These are phyloP conservation scores for Whalleya microplaca DNA, from an alignment of 2,329 filamentous ascomycete species.

Conservation along the genomic window DNA sequence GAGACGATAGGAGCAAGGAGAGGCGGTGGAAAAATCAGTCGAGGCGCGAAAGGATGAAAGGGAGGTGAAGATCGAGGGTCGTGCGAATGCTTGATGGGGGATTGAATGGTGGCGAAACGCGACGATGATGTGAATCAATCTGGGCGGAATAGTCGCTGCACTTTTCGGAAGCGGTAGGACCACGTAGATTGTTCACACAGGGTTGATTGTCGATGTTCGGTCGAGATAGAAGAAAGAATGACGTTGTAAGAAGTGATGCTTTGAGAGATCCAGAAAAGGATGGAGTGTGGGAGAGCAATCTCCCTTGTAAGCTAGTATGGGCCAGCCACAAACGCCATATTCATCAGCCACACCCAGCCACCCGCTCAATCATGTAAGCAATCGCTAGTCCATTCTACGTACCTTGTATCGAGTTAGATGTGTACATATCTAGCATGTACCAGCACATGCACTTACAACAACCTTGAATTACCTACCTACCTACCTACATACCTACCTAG, in stretches of 20 bases:
- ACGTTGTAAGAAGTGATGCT: conserved; percentile 20
- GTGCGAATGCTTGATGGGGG: conserved; percentile 6
- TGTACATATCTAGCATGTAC: too few species aligned
- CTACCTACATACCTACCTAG: too few species aligned
- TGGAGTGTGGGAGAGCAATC: conserved; percentile 20
- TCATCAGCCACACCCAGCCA: background rate
- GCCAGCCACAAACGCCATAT: background rate
- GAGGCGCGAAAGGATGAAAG: conserved; percentile 7
- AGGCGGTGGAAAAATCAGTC: conserved; percentile 1
- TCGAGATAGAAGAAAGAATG: conserved; percentile 22
- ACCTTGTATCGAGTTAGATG: too few species aligned
- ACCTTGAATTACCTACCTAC: too few species aligned
- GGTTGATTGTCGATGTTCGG: background rate
- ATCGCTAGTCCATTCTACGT: too few species aligned
- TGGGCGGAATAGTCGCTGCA: background rate
- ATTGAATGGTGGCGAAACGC: conserved; percentile 19
- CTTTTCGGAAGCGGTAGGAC: background rate
- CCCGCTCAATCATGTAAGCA: too few species aligned
- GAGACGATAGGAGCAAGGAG: background rate
- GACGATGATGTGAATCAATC: background rate
- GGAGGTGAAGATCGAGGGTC: conserved; percentile 19
- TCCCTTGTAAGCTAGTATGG: conserved; percentile 12
- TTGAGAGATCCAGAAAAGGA: conserved; percentile 23
- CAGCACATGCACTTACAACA: too few species aligned
- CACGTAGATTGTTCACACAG: background rate